Percentiles rank a stretch among this genome's conserved stretches.
phyloP scores from a whole-genome alignment of 1,284 basidiomycete species.

The Ustilago shanxiensis region DNA sequence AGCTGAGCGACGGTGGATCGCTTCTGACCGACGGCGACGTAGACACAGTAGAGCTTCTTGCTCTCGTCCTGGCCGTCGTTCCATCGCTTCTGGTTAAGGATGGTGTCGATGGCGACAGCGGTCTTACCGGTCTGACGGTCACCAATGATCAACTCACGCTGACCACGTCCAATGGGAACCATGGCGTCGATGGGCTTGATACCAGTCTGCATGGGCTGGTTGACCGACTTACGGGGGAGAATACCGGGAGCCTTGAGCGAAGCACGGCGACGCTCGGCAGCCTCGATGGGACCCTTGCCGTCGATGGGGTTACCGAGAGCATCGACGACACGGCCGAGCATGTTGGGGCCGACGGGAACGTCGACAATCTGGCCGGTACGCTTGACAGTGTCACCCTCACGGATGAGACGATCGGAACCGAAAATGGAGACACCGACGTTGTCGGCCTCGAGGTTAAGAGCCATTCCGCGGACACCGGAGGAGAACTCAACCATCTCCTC shows the following conservation, averaged over 20 bases:
- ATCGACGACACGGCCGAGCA: slow-evolving; percentile 98
- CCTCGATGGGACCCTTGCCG: slow-evolving; percentile 96
- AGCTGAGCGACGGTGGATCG: slow-evolving; percentile 99
- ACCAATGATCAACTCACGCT: slow-evolving; percentile 99
- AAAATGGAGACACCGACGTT: slow-evolving; percentile 99
- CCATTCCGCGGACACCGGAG: slow-evolving; percentile 90
- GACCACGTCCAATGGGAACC: slow-evolving; percentile 99
- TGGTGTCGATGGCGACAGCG: slow-evolving; percentile 98
- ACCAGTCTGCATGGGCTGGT: slow-evolving; percentile 99
- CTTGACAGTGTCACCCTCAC: slow-evolving; percentile 99
- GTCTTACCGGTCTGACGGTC: slow-evolving; percentile 99
- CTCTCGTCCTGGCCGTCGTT: slow-evolving; percentile 95
- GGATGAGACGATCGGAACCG: slow-evolving; percentile 99
- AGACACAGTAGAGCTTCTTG: slow-evolving; percentile 99
- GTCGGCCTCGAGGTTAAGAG: slow-evolving; percentile 99
- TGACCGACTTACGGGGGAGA: slow-evolving; percentile 97
- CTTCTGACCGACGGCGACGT: slow-evolving; percentile 99
- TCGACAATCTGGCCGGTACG: slow-evolving; percentile 99
- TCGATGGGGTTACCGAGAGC: slow-evolving; percentile 99
- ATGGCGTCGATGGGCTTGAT: slow-evolving; percentile 99
- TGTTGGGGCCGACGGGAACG: slow-evolving; percentile 94
- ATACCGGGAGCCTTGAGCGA: slow-evolving; percentile 99
- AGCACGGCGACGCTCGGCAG: slow-evolving; percentile 92
- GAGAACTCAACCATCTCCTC: slow-evolving; percentile 99
- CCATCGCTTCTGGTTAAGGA: slow-evolving; percentile 99